These are phyloP conservation scores for Pholiota molesta DNA, from an alignment of 768 basidiomycete species.

Conservation along the genomic window DNA sequence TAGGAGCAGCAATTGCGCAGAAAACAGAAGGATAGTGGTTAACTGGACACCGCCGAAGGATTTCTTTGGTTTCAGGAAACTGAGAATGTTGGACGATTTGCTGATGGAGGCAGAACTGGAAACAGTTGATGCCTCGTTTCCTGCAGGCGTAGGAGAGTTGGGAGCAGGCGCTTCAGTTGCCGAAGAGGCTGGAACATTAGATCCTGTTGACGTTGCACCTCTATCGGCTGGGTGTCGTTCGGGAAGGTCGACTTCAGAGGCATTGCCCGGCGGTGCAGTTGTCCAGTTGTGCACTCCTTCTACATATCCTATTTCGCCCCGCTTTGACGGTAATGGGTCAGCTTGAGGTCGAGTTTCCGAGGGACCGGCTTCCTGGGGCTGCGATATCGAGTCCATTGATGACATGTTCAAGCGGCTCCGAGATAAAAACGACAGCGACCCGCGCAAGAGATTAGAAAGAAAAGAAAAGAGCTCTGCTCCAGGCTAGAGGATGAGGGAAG, in stretches of 20 bases:
- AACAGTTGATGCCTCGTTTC: conserved; percentile 15
- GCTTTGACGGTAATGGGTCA: conserved; percentile 63
- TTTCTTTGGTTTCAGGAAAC: conserved; percentile 43
- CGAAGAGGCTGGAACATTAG: conserved; percentile 14
- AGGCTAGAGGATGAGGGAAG: conserved; percentile 12
- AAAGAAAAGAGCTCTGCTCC: conserved; percentile 20
- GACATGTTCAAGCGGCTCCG: conserved; percentile 12
- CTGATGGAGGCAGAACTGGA: conserved; percentile 15
- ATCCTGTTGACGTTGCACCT: conserved; percentile 8
- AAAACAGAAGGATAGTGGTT: conserved; percentile 44
- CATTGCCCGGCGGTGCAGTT: conserved; percentile 42
- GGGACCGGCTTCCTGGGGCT: conserved; percentile 8
- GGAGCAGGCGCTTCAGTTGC: conserved; percentile 9
- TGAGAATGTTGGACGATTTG: conserved; percentile 34
- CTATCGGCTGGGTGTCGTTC: conserved; percentile 46
- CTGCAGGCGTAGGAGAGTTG: not conserved
- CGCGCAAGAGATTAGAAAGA: conserved; percentile 18
- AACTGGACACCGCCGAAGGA: conserved; percentile 48
- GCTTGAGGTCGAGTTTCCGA: conserved; percentile 49
- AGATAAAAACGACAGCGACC: conserved; percentile 17
- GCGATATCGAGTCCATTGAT: conserved; percentile 12
- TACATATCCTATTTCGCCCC: conserved; percentile 66
- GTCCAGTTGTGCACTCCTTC: conserved; percentile 40
- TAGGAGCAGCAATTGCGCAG: conserved; percentile 43
- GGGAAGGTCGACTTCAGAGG: conserved; percentile 29